Percentiles rank a stretch among this genome's conserved stretches.
Conservation (phyloP, 768 basidiomycete genomes). For the Harrya chromipes region DNA sequence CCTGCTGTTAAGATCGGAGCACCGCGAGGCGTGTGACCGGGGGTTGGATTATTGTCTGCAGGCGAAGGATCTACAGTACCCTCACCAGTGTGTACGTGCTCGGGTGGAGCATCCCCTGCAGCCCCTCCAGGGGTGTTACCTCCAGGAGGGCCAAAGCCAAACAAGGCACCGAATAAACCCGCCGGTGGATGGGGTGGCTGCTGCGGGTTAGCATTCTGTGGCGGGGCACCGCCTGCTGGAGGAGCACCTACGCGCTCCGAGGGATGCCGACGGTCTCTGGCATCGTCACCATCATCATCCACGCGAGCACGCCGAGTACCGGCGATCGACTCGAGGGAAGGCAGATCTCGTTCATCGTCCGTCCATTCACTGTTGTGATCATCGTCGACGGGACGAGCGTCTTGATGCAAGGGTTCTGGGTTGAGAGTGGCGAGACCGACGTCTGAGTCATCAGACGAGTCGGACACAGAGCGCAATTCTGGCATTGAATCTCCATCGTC, state of each 20-base stretch:
- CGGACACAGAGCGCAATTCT: slow-evolving; percentile 36
- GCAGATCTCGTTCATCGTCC: slow-evolving; percentile 31
- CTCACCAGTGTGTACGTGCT: slow-evolving; percentile 30
- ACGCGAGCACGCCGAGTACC: slow-evolving; percentile 52
- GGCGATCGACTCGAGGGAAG: slow-evolving; percentile 30
- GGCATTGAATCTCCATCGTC: slow-evolving; percentile 41
- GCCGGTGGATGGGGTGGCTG: slow-evolving; percentile 16
- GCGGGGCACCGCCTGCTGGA: slow-evolving; percentile 18
- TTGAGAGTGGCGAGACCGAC: slow-evolving; percentile 29
- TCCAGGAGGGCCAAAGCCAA: slow-evolving; percentile 18
- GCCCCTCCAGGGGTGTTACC: slow-evolving; percentile 11
- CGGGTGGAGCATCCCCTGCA: slow-evolving; percentile 11
- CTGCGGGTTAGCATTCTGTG: slow-evolving; percentile 22
- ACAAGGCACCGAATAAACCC: slow-evolving; percentile 26
- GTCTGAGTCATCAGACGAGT: slow-evolving; percentile 37
- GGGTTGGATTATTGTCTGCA: slow-evolving; percentile 21
- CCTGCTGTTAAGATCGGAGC: slow-evolving; percentile 27
- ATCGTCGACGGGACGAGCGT: slow-evolving; percentile 27
- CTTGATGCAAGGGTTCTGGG: slow-evolving; percentile 23
- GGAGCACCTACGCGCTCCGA: slow-evolving; percentile 49
- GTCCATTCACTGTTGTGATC: slow-evolving; percentile 29
- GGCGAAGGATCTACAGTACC: slow-evolving; percentile 13
- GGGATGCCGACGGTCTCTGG: slow-evolving; percentile 61
- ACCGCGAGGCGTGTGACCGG: slow-evolving; percentile 21
- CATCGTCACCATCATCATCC: slow-evolving; percentile 60